phyloP scores from a whole-genome alignment of 768 basidiomycete genomes.

The Boletus tylopilopsis region DNA sequence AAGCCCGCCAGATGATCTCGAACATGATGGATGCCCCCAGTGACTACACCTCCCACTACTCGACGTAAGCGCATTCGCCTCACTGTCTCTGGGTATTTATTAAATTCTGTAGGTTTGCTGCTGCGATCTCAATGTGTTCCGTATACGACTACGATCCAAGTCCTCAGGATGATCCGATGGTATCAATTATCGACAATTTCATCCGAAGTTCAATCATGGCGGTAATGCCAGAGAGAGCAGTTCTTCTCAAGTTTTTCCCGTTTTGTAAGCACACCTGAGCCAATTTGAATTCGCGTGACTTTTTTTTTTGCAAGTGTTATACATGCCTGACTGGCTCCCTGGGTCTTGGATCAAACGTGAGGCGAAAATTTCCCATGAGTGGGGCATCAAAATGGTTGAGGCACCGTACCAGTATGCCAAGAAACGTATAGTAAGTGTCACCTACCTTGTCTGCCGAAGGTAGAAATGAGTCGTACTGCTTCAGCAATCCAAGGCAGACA shows the following conservation, averaged over 20 bases:
- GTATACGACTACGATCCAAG: constrained; percentile 21
- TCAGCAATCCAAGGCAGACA: constrained; percentile 6
- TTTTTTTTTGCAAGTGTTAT: constrained; percentile 14
- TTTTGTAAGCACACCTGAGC: constrained; percentile 9
- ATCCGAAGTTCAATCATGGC: constrained; percentile 1
- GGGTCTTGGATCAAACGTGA: constrained; percentile 12
- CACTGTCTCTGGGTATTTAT: neutral
- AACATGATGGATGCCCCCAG: constrained; percentile 9
- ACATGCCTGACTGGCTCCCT: constrained; percentile 28
- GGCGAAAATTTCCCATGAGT: constrained; percentile 8
- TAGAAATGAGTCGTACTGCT: neutral
- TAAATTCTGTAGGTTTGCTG: constrained; percentile 25
- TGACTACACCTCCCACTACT: constrained; percentile 6
- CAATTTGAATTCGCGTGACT: neutral
- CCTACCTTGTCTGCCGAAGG: neutral
- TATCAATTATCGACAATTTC: constrained; percentile 11
- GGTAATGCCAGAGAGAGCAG: constrained; percentile 12
- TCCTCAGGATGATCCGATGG: constrained; percentile 13
- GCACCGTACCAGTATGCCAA: constrained; percentile 12
- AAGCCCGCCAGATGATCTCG: constrained; percentile 6
- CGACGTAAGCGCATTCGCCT: constrained; percentile 3
- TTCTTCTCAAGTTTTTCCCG: constrained; percentile 13
- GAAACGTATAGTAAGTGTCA: constrained; percentile 6
- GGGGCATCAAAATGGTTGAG: constrained; percentile 10
- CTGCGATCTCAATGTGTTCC: constrained; percentile 25